Percentiles rank a stretch among this genome's conserved stretches.
Evolutionary conservation across 345 rosid species (phyloP).

Genomic region (Eucalyptus shirleyi): DNA sequence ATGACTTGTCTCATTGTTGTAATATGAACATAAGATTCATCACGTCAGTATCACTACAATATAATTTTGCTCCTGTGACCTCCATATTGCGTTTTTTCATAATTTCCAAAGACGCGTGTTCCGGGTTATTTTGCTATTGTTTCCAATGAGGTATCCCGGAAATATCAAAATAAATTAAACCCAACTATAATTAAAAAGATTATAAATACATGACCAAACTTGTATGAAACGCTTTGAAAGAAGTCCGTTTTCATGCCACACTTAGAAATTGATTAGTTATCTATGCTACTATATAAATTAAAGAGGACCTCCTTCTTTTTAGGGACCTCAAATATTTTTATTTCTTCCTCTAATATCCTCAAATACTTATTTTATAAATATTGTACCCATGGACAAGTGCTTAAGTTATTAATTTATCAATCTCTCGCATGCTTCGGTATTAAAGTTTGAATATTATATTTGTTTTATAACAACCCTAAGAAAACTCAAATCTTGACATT

Average conservation of each 20-base stretch:
- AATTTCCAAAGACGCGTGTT: neutral
- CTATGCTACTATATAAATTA: too few species aligned
- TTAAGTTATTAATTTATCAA: neutral
- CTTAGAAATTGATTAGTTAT: neutral
- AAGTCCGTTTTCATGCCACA: neutral
- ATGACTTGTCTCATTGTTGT: neutral
- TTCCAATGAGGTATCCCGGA: accelerated
- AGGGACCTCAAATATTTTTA: neutral
- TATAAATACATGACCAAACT: neutral
- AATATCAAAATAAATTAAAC: neutral
- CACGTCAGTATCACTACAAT: accelerated
- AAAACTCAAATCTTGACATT: neutral
- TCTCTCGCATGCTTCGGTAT: neutral
- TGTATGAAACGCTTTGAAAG: neutral
- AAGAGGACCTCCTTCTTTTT: neutral
- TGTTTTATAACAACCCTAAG: neutral
- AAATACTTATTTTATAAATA: neutral
- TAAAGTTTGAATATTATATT: neutral
- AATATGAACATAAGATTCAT: neutral
- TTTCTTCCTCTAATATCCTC: neutral
- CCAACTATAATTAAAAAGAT: neutral
- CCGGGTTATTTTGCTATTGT: accelerated
- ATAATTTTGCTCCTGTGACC: accelerated
- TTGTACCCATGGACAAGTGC: neutral
- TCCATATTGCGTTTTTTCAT: neutral